Base-by-base conservation (phyloP, 495 filamentous ascomycete genomes). In the Parathielavia appendiculata region DNA sequence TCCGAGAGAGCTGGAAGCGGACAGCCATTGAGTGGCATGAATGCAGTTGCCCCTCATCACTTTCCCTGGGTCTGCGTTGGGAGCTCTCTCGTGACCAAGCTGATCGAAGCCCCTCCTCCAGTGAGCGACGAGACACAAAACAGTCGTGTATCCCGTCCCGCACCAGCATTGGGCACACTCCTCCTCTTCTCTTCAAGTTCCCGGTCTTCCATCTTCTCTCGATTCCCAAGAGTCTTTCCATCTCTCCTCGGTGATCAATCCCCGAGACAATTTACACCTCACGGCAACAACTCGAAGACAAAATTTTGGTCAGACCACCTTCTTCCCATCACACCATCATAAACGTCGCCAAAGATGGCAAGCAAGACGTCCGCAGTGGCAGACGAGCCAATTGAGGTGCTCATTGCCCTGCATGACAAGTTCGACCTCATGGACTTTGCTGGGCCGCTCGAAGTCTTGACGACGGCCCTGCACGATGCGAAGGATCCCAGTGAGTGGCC, bases 371-470 rank as follows among this genome's bases (percentile, higher is more conserved):
- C 73, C 62, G 75, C 74, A 57, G 74, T 74, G 68, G 61, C 72
- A 39, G 76, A 77, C 53, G 76, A 79, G 68, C 76, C 78, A 56
- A 69, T 79, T 66, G 71, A 79, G 54, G 76, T 79, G 47, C 72
- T 80, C 49, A 75, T 78, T 64, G 76, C 73, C 51, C 73, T 80
- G 64, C 76, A 80, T 20, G 64, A 66, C 65, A 74, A 75, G 61
- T 80, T 80, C 64, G 69, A 79, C 65, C 67, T 80, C 52, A 69
- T 89, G 66, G 86, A 89, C 75, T 83, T 87, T 62, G 74, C 79
- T 34, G 86, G 85, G 19, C 85, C 86, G 20, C 74, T 88, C 44
- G 85, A 89, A 69, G 77, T 85, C 58, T 73, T 90, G 51, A 75
- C 67, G 57, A 72, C 71, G 35, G 82, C 84, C 61, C 75, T 73